Conservation (phyloP, 2,329 filamentous ascomycete species). For the Emydomyces testavorans region DNA sequence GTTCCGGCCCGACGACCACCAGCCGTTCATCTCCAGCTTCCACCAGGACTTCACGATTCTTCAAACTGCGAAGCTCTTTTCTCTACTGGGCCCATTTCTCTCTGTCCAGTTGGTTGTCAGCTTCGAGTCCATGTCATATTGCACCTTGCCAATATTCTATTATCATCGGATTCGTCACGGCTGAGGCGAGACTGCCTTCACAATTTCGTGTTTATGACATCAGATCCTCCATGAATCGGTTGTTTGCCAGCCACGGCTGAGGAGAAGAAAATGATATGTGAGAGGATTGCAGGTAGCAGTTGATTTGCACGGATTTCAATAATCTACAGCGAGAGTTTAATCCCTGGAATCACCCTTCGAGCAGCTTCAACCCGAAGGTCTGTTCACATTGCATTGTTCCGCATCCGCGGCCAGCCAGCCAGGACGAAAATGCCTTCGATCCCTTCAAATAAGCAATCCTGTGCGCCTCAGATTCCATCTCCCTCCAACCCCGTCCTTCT, state of each 20-base stretch:
- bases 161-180: no score
- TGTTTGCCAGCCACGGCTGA: neutral
- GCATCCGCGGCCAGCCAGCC: neutral
- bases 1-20: neutral
- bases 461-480: constrained; percentile 25
- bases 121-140: neutral
- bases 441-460: constrained; percentile 21
- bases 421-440: constrained; percentile 18
- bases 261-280: neutral
- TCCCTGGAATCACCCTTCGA: no score
- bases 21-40: no score
- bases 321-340: no score
- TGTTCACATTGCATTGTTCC: neutral
- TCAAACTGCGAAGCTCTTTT: no score
- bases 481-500: constrained; percentile 41
- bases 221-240: neutral
- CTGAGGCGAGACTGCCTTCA: neutral
- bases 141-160: neutral
- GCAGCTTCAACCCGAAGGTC: neutral
- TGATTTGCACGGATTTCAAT: neutral
- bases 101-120: neutral
- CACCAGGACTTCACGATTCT: no score
- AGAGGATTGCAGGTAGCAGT: neutral
- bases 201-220: constrained; percentile 1
- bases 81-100: neutral